Evolutionary conservation across 495 filamentous ascomycete genomes (phyloP).

Genomic region (Xylaria nigripes): DNA sequence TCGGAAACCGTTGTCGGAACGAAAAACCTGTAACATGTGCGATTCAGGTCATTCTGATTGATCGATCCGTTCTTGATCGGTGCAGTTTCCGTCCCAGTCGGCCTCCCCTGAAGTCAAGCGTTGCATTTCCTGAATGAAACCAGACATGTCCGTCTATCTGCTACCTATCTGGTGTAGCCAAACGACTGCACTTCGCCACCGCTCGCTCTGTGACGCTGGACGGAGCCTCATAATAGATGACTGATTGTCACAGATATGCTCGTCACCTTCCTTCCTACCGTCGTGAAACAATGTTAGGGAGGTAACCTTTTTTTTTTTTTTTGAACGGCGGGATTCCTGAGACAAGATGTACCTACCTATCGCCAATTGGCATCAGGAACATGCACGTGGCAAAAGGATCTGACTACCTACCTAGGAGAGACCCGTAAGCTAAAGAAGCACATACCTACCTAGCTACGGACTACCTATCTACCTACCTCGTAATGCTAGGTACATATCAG

Average conservation of each 20-base stretch:
- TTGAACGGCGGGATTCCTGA: no score
- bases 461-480: no score
- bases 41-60: background rate
- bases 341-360: background rate
- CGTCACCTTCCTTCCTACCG: slow-evolving; percentile 1
- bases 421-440: no score
- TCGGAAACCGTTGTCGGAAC: slow-evolving; percentile 3
- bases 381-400: background rate
- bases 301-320: background rate
- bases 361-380: background rate
- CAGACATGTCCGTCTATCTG: background rate
- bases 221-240: slow-evolving; percentile 7
- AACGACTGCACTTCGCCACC: background rate
- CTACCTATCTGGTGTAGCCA: background rate
- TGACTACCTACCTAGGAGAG: no score
- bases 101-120: background rate
- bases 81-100: slow-evolving; percentile 2
- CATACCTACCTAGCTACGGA: no score
- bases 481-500: no score
- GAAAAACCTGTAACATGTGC: background rate
- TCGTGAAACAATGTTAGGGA: background rate
- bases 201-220: background rate
- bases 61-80: background rate
- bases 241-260: background rate
- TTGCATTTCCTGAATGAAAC: background rate